A percentile compares a stretch with the other conserved stretches of the same genome.
These are phyloP conservation scores for Alisma plantagoaquatica DNA, from an alignment of 106 monocot genomes.

Conservation along the genomic window DNA sequence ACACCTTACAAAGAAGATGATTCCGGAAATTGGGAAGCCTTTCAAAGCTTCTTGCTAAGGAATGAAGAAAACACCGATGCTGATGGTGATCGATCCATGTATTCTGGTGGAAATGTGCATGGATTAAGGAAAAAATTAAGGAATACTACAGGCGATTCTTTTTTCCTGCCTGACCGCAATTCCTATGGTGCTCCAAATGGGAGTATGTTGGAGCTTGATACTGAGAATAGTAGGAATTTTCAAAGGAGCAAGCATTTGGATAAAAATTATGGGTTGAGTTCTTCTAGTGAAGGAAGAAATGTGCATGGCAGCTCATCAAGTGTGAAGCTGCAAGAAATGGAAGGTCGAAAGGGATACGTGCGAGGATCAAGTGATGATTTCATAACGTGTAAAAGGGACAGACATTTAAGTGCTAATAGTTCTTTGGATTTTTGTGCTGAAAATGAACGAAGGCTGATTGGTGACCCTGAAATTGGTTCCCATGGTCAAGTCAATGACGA, in stretches of 20 bases:
- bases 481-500: conserved; percentile 45
- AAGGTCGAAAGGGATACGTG: conserved; percentile 39
- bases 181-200: conserved; percentile 15
- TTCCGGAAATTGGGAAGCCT: conserved; percentile 79
- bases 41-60: conserved; percentile 79
- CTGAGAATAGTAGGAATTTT: conserved; percentile 20
- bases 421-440: conserved; percentile 45
- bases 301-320: conserved; percentile 15
- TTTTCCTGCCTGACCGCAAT: conserved; percentile 38
- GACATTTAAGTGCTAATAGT: conserved; percentile 19
- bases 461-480: conserved; percentile 18
- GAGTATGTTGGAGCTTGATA: conserved; percentile 47
- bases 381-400: conserved; percentile 46
- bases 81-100: conserved; percentile 38
- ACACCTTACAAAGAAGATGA: conserved; percentile 32
- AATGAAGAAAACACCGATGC: conserved; percentile 42
- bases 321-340: conserved; percentile 40
- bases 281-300: conserved; percentile 28
- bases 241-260: conserved; percentile 16
- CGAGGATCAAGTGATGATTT: conserved; percentile 46
- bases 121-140: conserved; percentile 27
- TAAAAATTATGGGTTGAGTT: conserved; percentile 35
- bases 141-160: conserved; percentile 35
- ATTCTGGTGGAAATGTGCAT: conserved; percentile 59
- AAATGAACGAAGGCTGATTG: conserved; percentile 9